phyloP scores from a whole-genome alignment of 345 rosid species.

The Chamaenerion angustifolium region DNA sequence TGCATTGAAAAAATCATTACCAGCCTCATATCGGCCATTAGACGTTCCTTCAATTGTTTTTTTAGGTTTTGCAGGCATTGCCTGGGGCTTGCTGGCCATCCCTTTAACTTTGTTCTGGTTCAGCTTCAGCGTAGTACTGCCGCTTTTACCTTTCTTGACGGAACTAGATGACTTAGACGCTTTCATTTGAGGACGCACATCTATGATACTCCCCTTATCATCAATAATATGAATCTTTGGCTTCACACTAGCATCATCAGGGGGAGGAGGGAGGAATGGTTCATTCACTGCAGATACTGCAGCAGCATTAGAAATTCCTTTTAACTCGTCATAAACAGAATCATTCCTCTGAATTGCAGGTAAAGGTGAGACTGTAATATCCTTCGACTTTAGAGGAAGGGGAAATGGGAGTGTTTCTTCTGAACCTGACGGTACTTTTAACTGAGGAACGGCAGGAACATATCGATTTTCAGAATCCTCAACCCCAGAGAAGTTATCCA shows the following conservation, averaged over 20 bases:
- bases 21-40: constrained; percentile 71
- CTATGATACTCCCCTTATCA: constrained; percentile 31
- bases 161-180: constrained; percentile 35
- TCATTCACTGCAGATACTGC: constrained; percentile 12
- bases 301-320: constrained; percentile 3
- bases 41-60: constrained; percentile 46
- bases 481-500: constrained; percentile 13
- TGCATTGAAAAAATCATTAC: constrained; percentile 21
- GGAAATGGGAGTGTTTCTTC: constrained; percentile 17
- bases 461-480: constrained; percentile 19
- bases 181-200: constrained; percentile 45
- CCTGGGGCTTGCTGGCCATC: constrained; percentile 33
- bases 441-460: constrained; percentile 19
- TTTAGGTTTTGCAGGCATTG: constrained; percentile 38
- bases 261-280: constrained; percentile 19
- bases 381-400: constrained; percentile 18
- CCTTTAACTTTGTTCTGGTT: constrained; percentile 42
- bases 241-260: constrained; percentile 28
- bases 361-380: constrained; percentile 13
- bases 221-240: constrained; percentile 28
- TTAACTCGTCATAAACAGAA: constrained; percentile 20
- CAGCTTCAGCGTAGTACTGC: constrained; percentile 18
- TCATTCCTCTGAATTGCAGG: constrained; percentile 22
- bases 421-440: constrained; percentile 16
- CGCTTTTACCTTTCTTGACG: constrained; percentile 44